A percentile compares a stretch with the other conserved stretches of the same genome.
These are phyloP conservation scores for Dipteronia dyeriana DNA, from an alignment of 345 rosid genomes.

Conservation along the genomic window DNA sequence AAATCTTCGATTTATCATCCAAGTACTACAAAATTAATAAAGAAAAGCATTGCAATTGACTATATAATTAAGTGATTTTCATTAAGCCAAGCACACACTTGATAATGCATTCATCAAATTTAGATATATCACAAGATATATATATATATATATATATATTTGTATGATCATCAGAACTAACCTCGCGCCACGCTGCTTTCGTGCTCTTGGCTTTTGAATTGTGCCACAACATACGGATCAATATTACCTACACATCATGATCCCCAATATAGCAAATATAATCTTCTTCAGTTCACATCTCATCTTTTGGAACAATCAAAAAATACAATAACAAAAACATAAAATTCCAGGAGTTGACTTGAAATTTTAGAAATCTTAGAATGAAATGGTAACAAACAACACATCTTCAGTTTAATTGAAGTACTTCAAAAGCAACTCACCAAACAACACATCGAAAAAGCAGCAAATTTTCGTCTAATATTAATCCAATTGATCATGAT, in stretches of 20 bases:
- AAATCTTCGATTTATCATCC: not conserved
- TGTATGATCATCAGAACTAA: slow-evolving; percentile 20
- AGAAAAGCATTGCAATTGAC: not conserved
- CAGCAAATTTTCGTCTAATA: too few species aligned
- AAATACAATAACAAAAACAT: not conserved
- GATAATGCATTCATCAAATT: not conserved
- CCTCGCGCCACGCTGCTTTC: slow-evolving; percentile 72
- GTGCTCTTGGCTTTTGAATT: slow-evolving; percentile 72
- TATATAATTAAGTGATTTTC: not conserved
- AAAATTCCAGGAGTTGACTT: not conserved
- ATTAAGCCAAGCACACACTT: not conserved
- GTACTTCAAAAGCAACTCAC: not conserved
- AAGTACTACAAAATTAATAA: not conserved
- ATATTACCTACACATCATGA: slow-evolving; percentile 43
- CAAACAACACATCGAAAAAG: not conserved
- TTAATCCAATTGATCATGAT: not conserved
- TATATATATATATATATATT: too few species aligned
- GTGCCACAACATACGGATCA: slow-evolving; percentile 75
- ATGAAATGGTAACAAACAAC: not conserved
- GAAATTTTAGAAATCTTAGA: not conserved
- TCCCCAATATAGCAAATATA: not conserved
- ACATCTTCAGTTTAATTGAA: not conserved
- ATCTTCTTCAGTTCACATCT: not conserved
- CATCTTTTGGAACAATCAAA: not conserved
- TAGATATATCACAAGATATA: not conserved